Base-by-base conservation (phyloP, 1,284 basidiomycete species). In the Cutaneotrichosporon cutaneum region DNA sequence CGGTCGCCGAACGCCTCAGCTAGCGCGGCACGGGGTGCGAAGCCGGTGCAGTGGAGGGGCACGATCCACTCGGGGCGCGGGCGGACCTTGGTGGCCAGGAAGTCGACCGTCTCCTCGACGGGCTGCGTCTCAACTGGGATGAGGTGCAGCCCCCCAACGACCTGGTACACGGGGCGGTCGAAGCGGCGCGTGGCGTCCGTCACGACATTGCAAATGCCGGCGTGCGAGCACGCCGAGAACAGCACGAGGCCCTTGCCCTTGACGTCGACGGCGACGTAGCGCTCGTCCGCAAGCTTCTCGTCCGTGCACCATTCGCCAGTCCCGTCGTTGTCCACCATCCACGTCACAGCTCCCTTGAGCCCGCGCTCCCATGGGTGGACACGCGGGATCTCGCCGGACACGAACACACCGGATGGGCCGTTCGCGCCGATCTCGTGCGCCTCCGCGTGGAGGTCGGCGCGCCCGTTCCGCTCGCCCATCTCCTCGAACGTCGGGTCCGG, bases 191-290 rank as follows among this genome's bases (percentile, higher is more conserved):
- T 80, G 0, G 87, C 89, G 68, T 89, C 86, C 65, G 83, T 86
- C 61, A 90, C 80, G 39, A 91, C 89, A 67, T 92, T 92, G 59
- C 90, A 87, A 61, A 92, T 90, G 0, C 89, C 90, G 4, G 90
- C 89, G 77, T 92, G 89, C 5, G 88, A 90, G 73, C 89, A 90
- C 85, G 90, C 87, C 80, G 88, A 90, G 76, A 92, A 90, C 55
- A 92, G 82, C 22, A 92, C 83, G 32, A 92, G 77, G 0, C 90
- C 90, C 72, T 90, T 90, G 21, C 88, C 89, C 27, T 83, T 81
- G 1, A 92, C 87, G 74, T 92, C 88, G 39, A 91, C 80, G 0
- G 82, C 87, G 54, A 85, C 85, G 72, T 90, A 92, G 42, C 90
- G 83, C 73, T 92, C 90, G 66, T 92, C 90, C 85, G 86, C 86